These are phyloP conservation scores for Fabrea salina DNA, from an alignment of 169 alveolate genomes.

Conservation along the genomic window DNA sequence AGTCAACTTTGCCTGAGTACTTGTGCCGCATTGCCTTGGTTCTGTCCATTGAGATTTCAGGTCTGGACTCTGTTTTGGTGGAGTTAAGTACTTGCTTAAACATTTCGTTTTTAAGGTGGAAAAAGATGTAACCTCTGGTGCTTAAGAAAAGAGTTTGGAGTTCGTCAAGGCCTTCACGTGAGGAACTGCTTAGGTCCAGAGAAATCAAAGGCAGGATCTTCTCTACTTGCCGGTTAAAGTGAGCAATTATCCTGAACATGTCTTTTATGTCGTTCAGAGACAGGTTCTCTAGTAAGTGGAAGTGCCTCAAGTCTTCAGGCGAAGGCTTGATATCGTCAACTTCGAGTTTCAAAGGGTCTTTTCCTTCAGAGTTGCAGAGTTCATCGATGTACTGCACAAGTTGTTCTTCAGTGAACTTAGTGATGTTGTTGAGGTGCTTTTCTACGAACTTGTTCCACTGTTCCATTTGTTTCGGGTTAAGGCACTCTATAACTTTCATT, in stretches of 20 bases:
- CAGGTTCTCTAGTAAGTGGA: conserved; percentile 7
- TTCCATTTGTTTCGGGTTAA: conserved; percentile 1
- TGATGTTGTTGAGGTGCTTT: background rate
- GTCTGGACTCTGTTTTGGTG: conserved; percentile 6
- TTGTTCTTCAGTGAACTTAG: conserved; percentile 28
- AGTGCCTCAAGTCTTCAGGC: conserved; percentile 11
- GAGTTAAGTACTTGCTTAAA: background rate
- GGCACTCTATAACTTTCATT: conserved; percentile 15
- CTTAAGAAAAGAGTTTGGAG: conserved; percentile 31
- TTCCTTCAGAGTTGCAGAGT: background rate
- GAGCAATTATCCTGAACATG: background rate
- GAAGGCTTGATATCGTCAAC: background rate
- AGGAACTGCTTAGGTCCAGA: conserved; percentile 2
- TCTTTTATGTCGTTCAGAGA: conserved; percentile 12
- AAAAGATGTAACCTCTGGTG: conserved; percentile 22
- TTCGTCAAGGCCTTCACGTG: conserved; percentile 17
- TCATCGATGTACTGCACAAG: conserved; percentile 27
- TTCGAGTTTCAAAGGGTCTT: conserved; percentile 23
- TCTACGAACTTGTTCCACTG: conserved; percentile 14
- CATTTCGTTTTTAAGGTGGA: background rate
- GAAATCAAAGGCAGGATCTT: conserved; percentile 30
- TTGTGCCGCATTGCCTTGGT: conserved; percentile 19
- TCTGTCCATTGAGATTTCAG: conserved; percentile 32
- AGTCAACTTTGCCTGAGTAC: conserved; percentile 13
- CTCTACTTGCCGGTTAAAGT: conserved; percentile 16